These are phyloP conservation scores for Eucalyptus urophylla DNA, from an alignment of 345 rosid genomes.

Conservation along the genomic window DNA sequence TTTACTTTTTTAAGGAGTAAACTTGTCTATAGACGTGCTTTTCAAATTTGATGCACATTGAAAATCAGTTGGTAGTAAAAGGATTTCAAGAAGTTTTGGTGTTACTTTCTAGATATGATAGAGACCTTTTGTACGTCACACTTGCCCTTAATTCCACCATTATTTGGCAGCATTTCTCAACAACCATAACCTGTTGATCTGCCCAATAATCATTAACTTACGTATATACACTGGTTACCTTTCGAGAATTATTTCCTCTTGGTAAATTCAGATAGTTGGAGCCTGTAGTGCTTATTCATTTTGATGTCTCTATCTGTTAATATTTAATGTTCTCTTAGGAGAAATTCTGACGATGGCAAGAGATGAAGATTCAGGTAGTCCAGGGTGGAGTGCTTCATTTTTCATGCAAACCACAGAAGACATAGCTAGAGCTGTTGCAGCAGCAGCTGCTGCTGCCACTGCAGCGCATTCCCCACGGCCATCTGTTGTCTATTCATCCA, in stretches of 20 bases:
- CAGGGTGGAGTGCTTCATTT: constrained; percentile 75
- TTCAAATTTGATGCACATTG: neutral
- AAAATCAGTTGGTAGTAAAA: neutral
- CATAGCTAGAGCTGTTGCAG: constrained; percentile 71
- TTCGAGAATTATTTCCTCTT: neutral
- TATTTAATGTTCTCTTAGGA: constrained; percentile 7
- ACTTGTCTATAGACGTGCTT: neutral
- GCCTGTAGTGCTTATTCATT: neutral
- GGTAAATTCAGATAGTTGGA: neutral
- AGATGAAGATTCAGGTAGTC: constrained; percentile 59
- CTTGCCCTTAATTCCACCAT: neutral
- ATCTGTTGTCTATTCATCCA: constrained; percentile 68
- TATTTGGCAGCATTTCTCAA: neutral
- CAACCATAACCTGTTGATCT: neutral
- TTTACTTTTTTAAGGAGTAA: neutral
- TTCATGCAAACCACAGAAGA: constrained; percentile 66
- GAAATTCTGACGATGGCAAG: constrained; percentile 40
- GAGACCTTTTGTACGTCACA: neutral
- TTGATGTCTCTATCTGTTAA: neutral
- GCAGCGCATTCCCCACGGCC: constrained; percentile 69
- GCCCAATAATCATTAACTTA: neutral
- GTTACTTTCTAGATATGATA: neutral
- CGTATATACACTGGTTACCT: neutral
- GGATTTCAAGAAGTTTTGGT: neutral
- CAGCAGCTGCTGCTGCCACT: constrained; percentile 68